Evolutionary conservation across 805 yeast genomes (phyloP).

Genomic region (Candida mattraensis): DNA sequence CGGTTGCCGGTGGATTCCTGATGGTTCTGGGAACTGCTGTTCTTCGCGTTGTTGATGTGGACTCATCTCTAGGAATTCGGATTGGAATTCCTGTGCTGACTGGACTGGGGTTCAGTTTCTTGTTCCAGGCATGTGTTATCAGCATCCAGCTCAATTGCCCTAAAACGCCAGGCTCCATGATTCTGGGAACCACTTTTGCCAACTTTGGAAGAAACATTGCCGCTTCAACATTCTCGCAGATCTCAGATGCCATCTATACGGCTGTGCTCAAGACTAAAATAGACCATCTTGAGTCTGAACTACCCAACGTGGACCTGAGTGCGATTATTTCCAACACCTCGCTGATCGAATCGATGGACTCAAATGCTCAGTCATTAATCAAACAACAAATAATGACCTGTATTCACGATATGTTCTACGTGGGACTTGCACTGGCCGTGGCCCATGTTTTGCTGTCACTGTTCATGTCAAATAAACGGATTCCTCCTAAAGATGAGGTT

Average conservation of each 20-base stretch:
- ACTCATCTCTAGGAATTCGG: constrained; percentile 35
- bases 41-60: constrained; percentile 39
- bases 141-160: constrained; percentile 51
- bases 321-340: constrained; percentile 3
- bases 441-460: constrained; percentile 34
- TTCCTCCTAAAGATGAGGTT: constrained; percentile 37
- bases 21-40: constrained; percentile 47
- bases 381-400: constrained; percentile 34
- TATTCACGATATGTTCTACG: constrained; percentile 41
- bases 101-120: constrained; percentile 48
- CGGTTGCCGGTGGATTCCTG: constrained; percentile 35
- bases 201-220: constrained; percentile 46
- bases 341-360: constrained; percentile 9
- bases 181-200: constrained; percentile 46
- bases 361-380: constrained; percentile 16
- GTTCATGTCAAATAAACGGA: constrained; percentile 41
- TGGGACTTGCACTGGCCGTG: constrained; percentile 38
- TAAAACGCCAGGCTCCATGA: constrained; percentile 47
- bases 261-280: constrained; percentile 28
- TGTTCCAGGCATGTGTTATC: constrained; percentile 44
- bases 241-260: constrained; percentile 43
- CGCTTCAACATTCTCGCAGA: constrained; percentile 43
- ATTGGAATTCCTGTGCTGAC: constrained; percentile 46
- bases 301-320: constrained; percentile 1
- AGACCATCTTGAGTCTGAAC: not conserved